These are phyloP conservation scores for Vaccinium myrtillus DNA, from an alignment of 148 eudicot species.

Conservation along the genomic window DNA sequence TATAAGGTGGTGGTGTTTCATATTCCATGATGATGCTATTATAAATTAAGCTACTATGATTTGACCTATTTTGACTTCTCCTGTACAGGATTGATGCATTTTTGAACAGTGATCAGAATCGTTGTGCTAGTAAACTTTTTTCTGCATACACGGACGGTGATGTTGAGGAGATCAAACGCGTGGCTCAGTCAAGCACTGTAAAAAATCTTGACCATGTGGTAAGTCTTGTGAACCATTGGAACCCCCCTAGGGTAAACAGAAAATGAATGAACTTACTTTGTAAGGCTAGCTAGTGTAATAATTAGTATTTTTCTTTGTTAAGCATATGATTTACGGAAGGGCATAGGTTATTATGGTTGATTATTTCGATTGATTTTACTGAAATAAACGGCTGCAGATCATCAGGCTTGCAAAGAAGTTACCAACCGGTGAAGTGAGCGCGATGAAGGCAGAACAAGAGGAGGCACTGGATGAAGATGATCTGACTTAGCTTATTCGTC, in stretches of 20 bases:
- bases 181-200: conserved; percentile 55
- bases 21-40: not conserved
- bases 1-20: not conserved
- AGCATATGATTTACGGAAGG: no score
- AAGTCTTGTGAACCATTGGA: conserved; percentile 18
- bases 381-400: conserved; percentile 30
- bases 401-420: conserved; percentile 79
- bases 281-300: no score
- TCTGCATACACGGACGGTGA: conserved; percentile 76
- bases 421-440: conserved; percentile 71
- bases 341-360: not conserved
- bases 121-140: conserved; percentile 64
- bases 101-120: conserved; percentile 71
- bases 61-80: conserved; percentile 13
- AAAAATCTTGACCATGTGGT: conserved; percentile 72
- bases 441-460: conserved; percentile 40
- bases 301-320: no score
- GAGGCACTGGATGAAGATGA: conserved; percentile 76
- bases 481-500: conserved; percentile 45
- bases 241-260: not conserved
- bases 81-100: conserved; percentile 63
- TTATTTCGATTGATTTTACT: conserved; percentile 5
- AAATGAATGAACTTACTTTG: not conserved
- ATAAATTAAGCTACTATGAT: not conserved
- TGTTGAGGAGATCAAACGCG: conserved; percentile 64